Evolutionary conservation across 2,329 filamentous ascomycete species (phyloP).

Genomic region (Monilinia aucupariae): DNA sequence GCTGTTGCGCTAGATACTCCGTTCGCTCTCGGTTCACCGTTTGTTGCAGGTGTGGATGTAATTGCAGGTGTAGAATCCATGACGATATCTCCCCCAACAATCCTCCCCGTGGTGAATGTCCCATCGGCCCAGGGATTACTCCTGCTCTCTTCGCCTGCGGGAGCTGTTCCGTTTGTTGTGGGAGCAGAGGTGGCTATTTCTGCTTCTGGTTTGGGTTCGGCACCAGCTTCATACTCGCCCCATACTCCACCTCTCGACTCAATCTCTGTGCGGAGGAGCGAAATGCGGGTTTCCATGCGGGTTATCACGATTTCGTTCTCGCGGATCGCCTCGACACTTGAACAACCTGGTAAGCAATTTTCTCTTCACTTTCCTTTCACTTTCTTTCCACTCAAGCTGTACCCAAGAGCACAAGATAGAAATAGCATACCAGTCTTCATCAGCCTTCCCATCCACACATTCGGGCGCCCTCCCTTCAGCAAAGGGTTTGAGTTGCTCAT

Average conservation of each 20-base stretch:
- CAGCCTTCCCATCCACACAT: slow-evolving; percentile 41
- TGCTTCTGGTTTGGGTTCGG: slow-evolving; percentile 36
- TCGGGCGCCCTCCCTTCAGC: slow-evolving; percentile 42
- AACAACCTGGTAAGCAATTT: slow-evolving; percentile 65
- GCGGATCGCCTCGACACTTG: slow-evolving; percentile 60
- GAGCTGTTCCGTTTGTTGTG: slow-evolving; percentile 24
- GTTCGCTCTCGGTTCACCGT: slow-evolving; percentile 14
- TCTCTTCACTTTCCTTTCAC: slow-evolving; percentile 65
- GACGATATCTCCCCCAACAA: slow-evolving; percentile 47
- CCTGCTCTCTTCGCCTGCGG: slow-evolving; percentile 21
- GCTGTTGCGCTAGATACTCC: neutral
- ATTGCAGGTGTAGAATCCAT: slow-evolving; percentile 37
- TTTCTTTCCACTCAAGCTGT: slow-evolving; percentile 53
- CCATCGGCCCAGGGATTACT: slow-evolving; percentile 53
- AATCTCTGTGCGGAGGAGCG: slow-evolving; percentile 59
- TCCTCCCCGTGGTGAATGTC: slow-evolving; percentile 56
- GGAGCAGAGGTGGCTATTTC: slow-evolving; percentile 11
- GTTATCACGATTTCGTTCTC: slow-evolving; percentile 67
- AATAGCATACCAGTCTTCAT: slow-evolving; percentile 54
- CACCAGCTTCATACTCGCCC: slow-evolving; percentile 50
- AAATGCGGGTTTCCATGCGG: slow-evolving; percentile 62
- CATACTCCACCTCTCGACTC: slow-evolving; percentile 49
- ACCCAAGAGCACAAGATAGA: neutral
- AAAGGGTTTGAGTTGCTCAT: slow-evolving; percentile 65
- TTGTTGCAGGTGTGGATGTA: neutral